phyloP scores from a whole-genome alignment of 1,284 basidiomycete species.

The Heterobasidion irregulare region DNA sequence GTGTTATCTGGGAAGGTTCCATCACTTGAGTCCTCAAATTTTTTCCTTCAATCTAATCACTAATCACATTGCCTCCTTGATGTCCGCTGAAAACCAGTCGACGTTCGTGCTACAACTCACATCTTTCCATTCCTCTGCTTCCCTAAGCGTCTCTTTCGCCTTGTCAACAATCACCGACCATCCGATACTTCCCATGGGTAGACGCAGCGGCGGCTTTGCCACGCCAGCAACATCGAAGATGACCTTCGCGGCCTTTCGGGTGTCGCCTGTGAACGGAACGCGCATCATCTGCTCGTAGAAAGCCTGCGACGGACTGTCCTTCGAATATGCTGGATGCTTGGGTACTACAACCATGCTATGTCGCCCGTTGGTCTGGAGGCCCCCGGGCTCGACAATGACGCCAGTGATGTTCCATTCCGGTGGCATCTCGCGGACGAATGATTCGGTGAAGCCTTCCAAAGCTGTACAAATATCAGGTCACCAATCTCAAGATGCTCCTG shows the following conservation, averaged over 20 bases:
- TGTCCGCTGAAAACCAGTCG: constrained; percentile 12
- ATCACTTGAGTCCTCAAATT: too few relatives aligned
- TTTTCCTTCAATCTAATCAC: too few relatives aligned
- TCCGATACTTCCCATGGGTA: constrained; percentile 26
- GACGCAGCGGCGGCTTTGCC: constrained; percentile 21
- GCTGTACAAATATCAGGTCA: constrained; percentile 14
- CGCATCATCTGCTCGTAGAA: constrained; percentile 4
- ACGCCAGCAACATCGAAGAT: constrained; percentile 15
- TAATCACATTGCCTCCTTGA: background rate
- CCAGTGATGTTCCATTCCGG: constrained; percentile 24
- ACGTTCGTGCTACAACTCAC: constrained; percentile 21
- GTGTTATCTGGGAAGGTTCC: too few relatives aligned
- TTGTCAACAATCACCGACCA: constrained; percentile 17
- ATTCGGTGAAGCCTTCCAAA: constrained; percentile 25
- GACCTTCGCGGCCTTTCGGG: constrained; percentile 12
- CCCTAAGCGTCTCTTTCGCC: constrained; percentile 20
- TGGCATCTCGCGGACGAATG: constrained; percentile 19
- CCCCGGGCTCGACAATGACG: constrained; percentile 28
- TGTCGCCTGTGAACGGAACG: constrained; percentile 8
- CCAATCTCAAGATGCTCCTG: too few relatives aligned
- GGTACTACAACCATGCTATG: constrained; percentile 7
- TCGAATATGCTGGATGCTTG: constrained; percentile 13
- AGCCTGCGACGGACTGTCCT: constrained; percentile 4
- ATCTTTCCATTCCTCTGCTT: constrained; percentile 19
- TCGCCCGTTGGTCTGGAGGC: constrained; percentile 21